phyloP scores from a whole-genome alignment of 805 yeast species.

The Metschnikowia lachancei region DNA sequence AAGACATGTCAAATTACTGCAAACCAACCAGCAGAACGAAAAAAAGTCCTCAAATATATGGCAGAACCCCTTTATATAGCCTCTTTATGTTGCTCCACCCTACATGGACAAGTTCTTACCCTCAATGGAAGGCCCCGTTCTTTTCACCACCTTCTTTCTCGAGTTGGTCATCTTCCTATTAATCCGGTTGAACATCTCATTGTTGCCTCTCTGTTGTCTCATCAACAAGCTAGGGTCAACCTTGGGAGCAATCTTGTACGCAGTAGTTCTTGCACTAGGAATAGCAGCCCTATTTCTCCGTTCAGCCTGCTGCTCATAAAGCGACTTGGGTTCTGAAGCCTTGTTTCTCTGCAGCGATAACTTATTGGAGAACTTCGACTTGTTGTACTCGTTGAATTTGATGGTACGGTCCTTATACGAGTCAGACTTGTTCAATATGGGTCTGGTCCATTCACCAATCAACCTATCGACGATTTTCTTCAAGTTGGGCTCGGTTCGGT shows the following conservation, averaged over 20 bases:
- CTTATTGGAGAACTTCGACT: slow-evolving; percentile 47
- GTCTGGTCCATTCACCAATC: slow-evolving; percentile 97
- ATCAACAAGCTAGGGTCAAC: slow-evolving; percentile 53
- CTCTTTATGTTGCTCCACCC: not conserved
- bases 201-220: slow-evolving; percentile 51
- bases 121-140: slow-evolving; percentile 77
- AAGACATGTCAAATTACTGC: too few species aligned
- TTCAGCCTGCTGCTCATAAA: slow-evolving; percentile 87
- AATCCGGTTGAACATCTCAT: slow-evolving; percentile 79
- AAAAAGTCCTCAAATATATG: too few species aligned
- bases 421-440: slow-evolving; percentile 93
- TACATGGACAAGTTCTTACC: slow-evolving; percentile 55
- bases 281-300: slow-evolving; percentile 94
- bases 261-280: slow-evolving; percentile 86
- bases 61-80: not conserved
- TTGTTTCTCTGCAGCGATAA: slow-evolving; percentile 32
- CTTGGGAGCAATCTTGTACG: slow-evolving; percentile 87
- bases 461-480: slow-evolving; percentile 87
- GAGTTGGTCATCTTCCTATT: slow-evolving; percentile 54
- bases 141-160: slow-evolving; percentile 50
- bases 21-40: too few species aligned
- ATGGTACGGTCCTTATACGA: slow-evolving; percentile 86
- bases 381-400: slow-evolving; percentile 65
- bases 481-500: slow-evolving; percentile 81
- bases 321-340: slow-evolving; percentile 47